phyloP scores from a whole-genome alignment of 495 filamentous ascomycete species.

The Penicillium mononematosum region DNA sequence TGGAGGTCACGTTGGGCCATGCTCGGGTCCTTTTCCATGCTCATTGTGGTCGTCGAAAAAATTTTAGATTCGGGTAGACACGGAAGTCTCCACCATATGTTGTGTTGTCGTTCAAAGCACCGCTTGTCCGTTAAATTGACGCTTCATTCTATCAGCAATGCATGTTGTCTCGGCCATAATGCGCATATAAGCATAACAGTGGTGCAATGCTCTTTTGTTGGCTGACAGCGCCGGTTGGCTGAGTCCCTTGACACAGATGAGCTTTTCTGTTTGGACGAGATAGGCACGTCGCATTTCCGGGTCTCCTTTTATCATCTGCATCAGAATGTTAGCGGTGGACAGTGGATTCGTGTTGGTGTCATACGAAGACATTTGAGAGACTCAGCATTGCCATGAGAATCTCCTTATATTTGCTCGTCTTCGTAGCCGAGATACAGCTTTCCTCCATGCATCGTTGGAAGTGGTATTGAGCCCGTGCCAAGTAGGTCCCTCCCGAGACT shows the following conservation, averaged over 20 bases:
- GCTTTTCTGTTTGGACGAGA: slow-evolving; percentile 21
- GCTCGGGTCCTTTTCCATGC: slow-evolving; percentile 22
- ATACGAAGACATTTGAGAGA: slow-evolving; percentile 26
- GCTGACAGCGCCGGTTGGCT: slow-evolving; percentile 16
- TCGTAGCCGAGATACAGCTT: neutral
- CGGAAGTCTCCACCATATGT: slow-evolving; percentile 15
- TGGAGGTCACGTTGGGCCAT: slow-evolving; percentile 26
- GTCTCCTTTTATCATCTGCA: slow-evolving; percentile 25
- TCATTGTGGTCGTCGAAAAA: slow-evolving; percentile 20
- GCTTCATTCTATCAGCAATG: slow-evolving; percentile 9
- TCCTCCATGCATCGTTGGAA: slow-evolving; percentile 18
- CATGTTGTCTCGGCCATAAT: slow-evolving; percentile 30
- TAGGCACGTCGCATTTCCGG: slow-evolving; percentile 13
- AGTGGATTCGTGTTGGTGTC: neutral
- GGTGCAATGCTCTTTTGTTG: slow-evolving; percentile 23
- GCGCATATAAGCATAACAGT: slow-evolving; percentile 29
- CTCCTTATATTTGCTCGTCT: slow-evolving; percentile 25
- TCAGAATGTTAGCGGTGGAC: neutral
- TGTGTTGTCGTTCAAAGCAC: neutral
- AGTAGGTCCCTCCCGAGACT: slow-evolving; percentile 3
- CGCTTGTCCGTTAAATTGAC: neutral
- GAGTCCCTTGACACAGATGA: slow-evolving; percentile 21
- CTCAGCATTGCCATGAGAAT: slow-evolving; percentile 22
- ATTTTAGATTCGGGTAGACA: slow-evolving; percentile 13
- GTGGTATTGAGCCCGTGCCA: slow-evolving; percentile 14